A percentile compares a stretch with the other conserved stretches of the same genome.
phyloP scores from a whole-genome alignment of 2,329 filamentous ascomycete genomes.

The Exophiala viscosa region DNA sequence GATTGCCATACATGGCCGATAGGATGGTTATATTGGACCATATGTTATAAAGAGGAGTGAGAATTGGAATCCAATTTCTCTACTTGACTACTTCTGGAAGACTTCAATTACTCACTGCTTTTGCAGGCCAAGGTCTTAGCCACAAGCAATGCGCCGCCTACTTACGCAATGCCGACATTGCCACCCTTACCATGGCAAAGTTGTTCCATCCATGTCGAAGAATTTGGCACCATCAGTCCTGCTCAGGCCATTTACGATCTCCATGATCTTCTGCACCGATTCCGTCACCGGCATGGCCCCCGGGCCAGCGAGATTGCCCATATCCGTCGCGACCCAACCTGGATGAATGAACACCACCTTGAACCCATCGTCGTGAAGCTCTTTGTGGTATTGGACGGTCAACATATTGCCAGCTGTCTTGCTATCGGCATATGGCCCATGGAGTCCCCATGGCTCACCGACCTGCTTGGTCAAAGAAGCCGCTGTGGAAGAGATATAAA shows the following conservation, averaged over 20 bases:
- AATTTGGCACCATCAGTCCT: conserved; percentile 6
- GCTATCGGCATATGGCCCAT: conserved; percentile 6
- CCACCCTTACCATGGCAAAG: conserved; percentile 3
- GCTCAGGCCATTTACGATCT: conserved; percentile 3
- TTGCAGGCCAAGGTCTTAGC: neutral
- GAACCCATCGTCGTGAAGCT: conserved; percentile 10
- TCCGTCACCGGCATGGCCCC: conserved; percentile 9
- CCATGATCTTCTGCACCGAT: conserved; percentile 9
- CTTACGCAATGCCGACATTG: neutral
- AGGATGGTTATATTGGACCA: conserved; percentile 28
- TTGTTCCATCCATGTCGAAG: conserved; percentile 14
- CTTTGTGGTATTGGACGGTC: conserved; percentile 13
- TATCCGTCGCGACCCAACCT: conserved; percentile 11
- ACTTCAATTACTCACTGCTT: too few species aligned
- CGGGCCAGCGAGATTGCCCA: conserved; percentile 5
- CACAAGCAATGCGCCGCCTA: neutral
- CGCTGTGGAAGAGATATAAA: conserved; percentile 11
- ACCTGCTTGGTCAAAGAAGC: conserved; percentile 8
- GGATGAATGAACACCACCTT: conserved; percentile 10
- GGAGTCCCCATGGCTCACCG: conserved; percentile 4
- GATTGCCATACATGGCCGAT: conserved; percentile 27
- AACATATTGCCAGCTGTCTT: conserved; percentile 18
- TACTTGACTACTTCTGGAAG: too few species aligned
- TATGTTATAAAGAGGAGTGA: conserved; percentile 26
- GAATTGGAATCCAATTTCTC: too few species aligned